Evolutionary conservation across 2,329 filamentous ascomycete genomes (phyloP).

Genomic region (Neofusicoccum sp.): DNA sequence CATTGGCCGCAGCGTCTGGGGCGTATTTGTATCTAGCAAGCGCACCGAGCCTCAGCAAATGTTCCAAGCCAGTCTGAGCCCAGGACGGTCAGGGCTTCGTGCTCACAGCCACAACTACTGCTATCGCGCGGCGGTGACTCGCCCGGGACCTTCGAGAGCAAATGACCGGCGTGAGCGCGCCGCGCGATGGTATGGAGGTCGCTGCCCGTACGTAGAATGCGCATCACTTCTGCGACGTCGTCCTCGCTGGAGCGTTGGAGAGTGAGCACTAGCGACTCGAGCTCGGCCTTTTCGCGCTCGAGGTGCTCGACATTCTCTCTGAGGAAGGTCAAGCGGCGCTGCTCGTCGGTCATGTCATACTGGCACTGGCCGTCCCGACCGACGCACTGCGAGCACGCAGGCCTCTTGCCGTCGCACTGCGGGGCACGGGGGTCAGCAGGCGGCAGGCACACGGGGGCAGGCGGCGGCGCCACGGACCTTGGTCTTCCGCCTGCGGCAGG

Average conservation of each 20-base stretch:
- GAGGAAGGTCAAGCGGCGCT: conserved; percentile 29
- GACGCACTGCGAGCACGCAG: conserved; percentile 27
- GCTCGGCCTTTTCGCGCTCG: conserved; percentile 24
- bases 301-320: conserved; percentile 29
- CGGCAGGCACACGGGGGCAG: neutral
- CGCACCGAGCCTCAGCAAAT: conserved; percentile 16
- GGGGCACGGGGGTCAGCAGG: conserved; percentile 4
- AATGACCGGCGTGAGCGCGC: conserved; percentile 24
- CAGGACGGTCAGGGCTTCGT: neutral
- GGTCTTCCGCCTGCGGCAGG: conserved; percentile 28
- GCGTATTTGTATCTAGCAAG: conserved; percentile 4
- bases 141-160: conserved; percentile 23
- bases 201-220: conserved; percentile 24
- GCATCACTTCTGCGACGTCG: conserved; percentile 26
- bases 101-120: conserved; percentile 22
- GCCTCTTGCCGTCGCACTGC: conserved; percentile 29
- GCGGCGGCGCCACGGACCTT: conserved; percentile 23
- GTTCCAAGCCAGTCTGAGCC: conserved; percentile 11
- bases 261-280: conserved; percentile 26
- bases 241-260: conserved; percentile 25
- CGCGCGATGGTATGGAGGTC: conserved; percentile 26
- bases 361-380: conserved; percentile 25
- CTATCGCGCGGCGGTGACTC: conserved; percentile 11
- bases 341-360: conserved; percentile 32
- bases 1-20: neutral